A percentile compares a stretch with the other conserved stretches of the same genome.
Evolutionary conservation across 1,284 basidiomycete species (phyloP).

Genomic region (Mycena citricolor): DNA sequence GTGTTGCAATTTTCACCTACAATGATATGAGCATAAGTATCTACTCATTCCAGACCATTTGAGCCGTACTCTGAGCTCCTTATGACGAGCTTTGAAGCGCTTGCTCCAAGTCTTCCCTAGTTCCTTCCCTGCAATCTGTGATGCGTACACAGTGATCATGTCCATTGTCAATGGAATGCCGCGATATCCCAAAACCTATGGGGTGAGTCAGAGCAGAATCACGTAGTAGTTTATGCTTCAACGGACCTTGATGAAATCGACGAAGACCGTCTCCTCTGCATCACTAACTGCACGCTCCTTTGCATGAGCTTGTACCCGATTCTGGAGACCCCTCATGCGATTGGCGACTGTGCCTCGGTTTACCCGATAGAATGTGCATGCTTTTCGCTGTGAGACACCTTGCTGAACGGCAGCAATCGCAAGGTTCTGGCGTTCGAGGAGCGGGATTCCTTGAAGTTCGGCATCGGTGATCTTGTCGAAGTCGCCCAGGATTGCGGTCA

Average conservation of each 20-base stretch:
- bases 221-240: not conserved
- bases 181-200: not conserved
- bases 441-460: too few species aligned
- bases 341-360: not conserved
- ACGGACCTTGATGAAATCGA: constrained; percentile 8
- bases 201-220: not conserved
- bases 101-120: constrained; percentile 2
- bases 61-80: not conserved
- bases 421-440: not conserved
- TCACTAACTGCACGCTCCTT: not conserved
- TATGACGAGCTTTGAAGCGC: constrained; percentile 1
- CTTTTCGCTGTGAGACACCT: not conserved
- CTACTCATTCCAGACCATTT: not conserved
- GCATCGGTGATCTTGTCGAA: too few species aligned
- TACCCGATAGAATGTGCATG: not conserved
- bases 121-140: not conserved
- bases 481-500: too few species aligned
- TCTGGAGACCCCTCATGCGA: not conserved
- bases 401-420: not conserved
- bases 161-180: constrained; percentile 2
- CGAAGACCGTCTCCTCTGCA: constrained; percentile 1
- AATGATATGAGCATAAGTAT: not conserved
- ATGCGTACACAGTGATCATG: not conserved
- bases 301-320: constrained; percentile 2
- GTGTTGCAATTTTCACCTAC: not conserved